These are phyloP conservation scores for Nepenthes mirabilis DNA, from an alignment of 148 eudicot species.

Conservation along the genomic window DNA sequence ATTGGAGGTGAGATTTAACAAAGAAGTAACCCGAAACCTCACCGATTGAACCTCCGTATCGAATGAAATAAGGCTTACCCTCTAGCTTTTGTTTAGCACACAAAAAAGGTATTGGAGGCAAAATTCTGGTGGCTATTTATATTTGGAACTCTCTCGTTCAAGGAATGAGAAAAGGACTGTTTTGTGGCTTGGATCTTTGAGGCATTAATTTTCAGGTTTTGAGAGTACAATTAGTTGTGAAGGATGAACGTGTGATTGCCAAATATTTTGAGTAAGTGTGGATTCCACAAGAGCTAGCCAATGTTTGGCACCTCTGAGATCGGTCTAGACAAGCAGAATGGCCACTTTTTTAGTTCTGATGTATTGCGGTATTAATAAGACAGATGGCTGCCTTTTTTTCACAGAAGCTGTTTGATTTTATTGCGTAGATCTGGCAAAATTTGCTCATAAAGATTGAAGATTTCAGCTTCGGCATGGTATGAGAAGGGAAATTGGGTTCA, in stretches of 20 bases:
- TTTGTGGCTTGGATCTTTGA: conserved; percentile 78
- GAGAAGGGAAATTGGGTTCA: conserved; percentile 65
- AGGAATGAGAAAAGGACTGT: conserved; percentile 71
- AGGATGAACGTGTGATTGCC: conserved; percentile 40
- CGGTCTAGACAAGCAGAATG: background rate
- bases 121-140: background rate
- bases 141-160: background rate
- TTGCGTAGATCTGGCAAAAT: conserved; percentile 50
- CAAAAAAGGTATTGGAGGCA: no score
- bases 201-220: conserved; percentile 77
- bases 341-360: background rate
- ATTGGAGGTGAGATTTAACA: no score
- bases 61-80: no score
- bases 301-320: conserved; percentile 77
- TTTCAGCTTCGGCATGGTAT: conserved; percentile 31
- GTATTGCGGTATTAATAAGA: background rate
- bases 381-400: no score
- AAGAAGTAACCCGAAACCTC: no score
- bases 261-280: conserved; percentile 59
- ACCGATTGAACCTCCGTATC: no score
- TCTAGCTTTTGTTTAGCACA: no score
- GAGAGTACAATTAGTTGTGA: conserved; percentile 65
- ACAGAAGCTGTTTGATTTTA: conserved; percentile 72
- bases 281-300: conserved; percentile 53
- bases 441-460: conserved; percentile 35